phyloP scores from a whole-genome alignment of 495 filamentous ascomycete genomes.

The Podospora tetraspora region DNA sequence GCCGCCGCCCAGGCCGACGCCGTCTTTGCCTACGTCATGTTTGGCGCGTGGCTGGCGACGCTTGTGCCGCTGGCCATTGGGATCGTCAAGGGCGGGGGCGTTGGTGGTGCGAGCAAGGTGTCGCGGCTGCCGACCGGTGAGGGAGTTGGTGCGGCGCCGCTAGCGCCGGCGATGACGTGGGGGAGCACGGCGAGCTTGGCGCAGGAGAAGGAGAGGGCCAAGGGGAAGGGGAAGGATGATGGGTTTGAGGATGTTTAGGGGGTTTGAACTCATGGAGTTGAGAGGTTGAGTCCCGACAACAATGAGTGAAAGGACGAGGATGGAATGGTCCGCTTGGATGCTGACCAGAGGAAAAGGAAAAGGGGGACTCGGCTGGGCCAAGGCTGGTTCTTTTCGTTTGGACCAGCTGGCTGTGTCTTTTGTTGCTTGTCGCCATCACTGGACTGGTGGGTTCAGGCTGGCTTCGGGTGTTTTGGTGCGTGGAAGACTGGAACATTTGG shows the following conservation, averaged over 20 bases:
- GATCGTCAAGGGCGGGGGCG: constrained; percentile 35
- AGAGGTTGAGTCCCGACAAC: no score
- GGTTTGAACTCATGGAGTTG: not conserved
- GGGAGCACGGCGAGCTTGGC: not conserved
- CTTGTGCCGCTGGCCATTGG: constrained; percentile 32
- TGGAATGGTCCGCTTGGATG: not conserved
- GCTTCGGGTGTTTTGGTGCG: not conserved
- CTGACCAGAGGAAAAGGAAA: not conserved
- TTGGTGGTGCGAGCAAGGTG: no score
- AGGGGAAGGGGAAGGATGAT: not conserved
- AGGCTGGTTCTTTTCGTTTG: not conserved
- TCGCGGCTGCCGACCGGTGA: not conserved
- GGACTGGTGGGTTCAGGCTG: not conserved
- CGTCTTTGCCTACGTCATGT: constrained; percentile 42
- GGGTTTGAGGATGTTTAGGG: not conserved
- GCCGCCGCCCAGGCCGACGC: constrained; percentile 42
- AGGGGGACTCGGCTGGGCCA: not conserved
- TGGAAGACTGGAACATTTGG: not conserved
- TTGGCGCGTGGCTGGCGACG: constrained; percentile 40
- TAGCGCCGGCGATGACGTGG: not conserved
- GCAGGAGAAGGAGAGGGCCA: not conserved
- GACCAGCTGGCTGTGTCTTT: not conserved
- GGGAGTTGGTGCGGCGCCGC: not conserved
- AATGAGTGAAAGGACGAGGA: no score
- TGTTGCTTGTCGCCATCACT: not conserved